Base-by-base conservation (phyloP, 2,329 filamentous ascomycete species). In the Aspergillus sp. region DNA sequence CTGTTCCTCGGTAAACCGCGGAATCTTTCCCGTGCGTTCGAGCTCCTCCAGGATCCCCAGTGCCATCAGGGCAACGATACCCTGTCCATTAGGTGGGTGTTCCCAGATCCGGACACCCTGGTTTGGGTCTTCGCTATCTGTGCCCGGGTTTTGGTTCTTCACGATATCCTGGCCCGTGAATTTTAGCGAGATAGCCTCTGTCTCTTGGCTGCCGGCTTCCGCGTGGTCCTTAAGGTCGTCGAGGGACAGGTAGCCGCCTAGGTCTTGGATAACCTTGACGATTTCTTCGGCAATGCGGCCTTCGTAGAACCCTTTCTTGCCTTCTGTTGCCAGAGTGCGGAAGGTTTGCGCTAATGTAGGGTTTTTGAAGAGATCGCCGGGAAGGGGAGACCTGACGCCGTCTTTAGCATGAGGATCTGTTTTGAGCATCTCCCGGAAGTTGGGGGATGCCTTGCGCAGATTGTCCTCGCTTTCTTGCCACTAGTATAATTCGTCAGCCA, bases 11-110 rank as follows among this genome's bases (percentile, higher is more conserved):
- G 66, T 69, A 67, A 93, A 95, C 1, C 73, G 77, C 0, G 85
- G 82, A 49, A 97, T 88, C 57, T 81, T 81, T 35, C 84, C 85
- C 10, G 77, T 73, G 49, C 81, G 80, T 67, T 95, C 88, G 1
- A 97, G 77, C 62, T 90, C 82, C 64, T 96, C 83, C 42, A 98
- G 74, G 54, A 97, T 94, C 1, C 93, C 93, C 0, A 98, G 74
- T 0, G 93, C 87, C 84, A 97, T 95, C 30, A 97, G 73, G 0
- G 93, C 93, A 2, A 97, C 87, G 53, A 97, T 90, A 1, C 93
- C 93, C 68, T 97, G 93, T 0, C 93, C 90, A 59, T 97, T 97
- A 6, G 93, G 93, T 33, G 91, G 90, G 63, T 97, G 91, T 62
- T 98, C 93, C 91, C 91, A 97, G 0, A 98, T 73, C 61, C 94